phyloP scores from a whole-genome alignment of 1,284 basidiomycete species.

The Ceratobasidium papillatum region DNA sequence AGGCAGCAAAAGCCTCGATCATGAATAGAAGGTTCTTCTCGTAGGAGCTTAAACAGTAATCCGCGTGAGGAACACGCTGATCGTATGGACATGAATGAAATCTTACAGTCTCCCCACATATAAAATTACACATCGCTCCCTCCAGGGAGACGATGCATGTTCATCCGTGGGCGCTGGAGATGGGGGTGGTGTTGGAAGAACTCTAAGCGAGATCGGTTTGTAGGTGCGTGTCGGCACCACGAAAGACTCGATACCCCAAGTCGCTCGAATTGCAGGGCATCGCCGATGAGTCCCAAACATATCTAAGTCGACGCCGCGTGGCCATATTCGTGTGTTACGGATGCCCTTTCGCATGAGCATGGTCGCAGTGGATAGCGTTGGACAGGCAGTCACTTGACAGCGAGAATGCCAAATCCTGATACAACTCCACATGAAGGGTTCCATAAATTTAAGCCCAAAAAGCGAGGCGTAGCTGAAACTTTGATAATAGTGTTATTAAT shows the following conservation, averaged over 20 bases:
- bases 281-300: slow-evolving; percentile 57
- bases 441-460: slow-evolving; percentile 41
- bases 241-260: slow-evolving; percentile 54
- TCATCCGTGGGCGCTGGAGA: slow-evolving; percentile 50
- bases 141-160: slow-evolving; percentile 37
- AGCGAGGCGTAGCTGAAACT: neutral
- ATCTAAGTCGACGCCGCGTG: slow-evolving; percentile 57
- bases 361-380: slow-evolving; percentile 58
- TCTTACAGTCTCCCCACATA: slow-evolving; percentile 54
- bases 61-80: neutral
- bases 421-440: slow-evolving; percentile 37
- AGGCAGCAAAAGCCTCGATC: slow-evolving; percentile 57
- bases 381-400: slow-evolving; percentile 59
- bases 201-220: slow-evolving; percentile 37
- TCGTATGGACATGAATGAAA: slow-evolving; percentile 48
- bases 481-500: slow-evolving; percentile 47
- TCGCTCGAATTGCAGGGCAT: slow-evolving; percentile 53
- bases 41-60: slow-evolving; percentile 53
- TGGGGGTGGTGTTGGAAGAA: slow-evolving; percentile 53
- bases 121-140: slow-evolving; percentile 50
- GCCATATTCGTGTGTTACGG: slow-evolving; percentile 61
- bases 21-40: slow-evolving; percentile 67
- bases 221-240: slow-evolving; percentile 40
- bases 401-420: slow-evolving; percentile 30
- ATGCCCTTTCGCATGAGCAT: slow-evolving; percentile 60